phyloP scores from a whole-genome alignment of 2,329 filamentous ascomycete genomes.

The Emergomyces orientalis region DNA sequence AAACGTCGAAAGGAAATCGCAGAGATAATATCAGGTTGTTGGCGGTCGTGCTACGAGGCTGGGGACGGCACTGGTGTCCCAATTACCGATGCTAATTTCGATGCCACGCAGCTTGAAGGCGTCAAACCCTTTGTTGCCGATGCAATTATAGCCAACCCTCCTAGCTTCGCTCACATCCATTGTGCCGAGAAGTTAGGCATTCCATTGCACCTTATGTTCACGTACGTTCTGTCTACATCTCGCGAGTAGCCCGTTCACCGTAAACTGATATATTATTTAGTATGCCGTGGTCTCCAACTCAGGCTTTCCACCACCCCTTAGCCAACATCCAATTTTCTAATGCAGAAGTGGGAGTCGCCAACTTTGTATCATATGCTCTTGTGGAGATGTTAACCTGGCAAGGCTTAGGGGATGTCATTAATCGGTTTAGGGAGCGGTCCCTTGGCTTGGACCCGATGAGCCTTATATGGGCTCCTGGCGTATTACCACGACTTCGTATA shows the following conservation, averaged over 20 bases:
- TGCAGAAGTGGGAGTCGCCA: conserved; percentile 65
- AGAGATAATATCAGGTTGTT: conserved; percentile 74
- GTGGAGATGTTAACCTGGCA: conserved; percentile 94
- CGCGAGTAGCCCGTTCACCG: neutral
- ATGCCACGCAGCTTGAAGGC: conserved; percentile 35
- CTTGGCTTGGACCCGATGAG: conserved; percentile 70
- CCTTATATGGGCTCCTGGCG: conserved; percentile 70
- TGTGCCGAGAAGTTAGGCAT: conserved; percentile 70
- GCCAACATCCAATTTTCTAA: conserved; percentile 72
- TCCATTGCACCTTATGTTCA: conserved; percentile 81
- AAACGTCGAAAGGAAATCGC: conserved; percentile 65
- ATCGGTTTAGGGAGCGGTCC: conserved; percentile 66
- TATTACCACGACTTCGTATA: conserved; percentile 64
- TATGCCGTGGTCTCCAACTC: conserved; percentile 85
- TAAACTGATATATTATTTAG: conserved; percentile 29
- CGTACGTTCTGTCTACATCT: conserved; percentile 41
- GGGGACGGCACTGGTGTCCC: conserved; percentile 54
- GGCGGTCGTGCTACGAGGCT: conserved; percentile 74
- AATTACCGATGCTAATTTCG: conserved; percentile 45
- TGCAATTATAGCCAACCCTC: conserved; percentile 78
- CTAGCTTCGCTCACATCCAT: conserved; percentile 67
- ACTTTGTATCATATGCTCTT: conserved; percentile 72
- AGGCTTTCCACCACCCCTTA: conserved; percentile 75
- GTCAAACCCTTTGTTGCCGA: conserved; percentile 70
- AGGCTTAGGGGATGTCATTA: conserved; percentile 82